phyloP scores from a whole-genome alignment of 352 stramenopile species.

The Globisporangium yorkense region DNA sequence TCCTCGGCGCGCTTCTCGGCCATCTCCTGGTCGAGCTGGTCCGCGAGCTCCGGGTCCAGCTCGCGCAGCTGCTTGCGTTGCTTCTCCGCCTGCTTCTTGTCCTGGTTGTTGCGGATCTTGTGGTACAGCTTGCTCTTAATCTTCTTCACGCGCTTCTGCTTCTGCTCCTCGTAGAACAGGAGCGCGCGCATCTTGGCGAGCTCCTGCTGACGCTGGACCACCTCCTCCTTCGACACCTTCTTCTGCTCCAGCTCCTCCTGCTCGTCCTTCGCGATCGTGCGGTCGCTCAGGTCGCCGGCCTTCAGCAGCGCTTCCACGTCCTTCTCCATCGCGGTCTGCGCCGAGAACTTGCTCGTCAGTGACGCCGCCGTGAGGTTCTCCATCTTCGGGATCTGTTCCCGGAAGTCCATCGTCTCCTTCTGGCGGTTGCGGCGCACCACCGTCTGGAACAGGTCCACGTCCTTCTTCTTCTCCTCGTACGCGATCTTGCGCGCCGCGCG shows the following conservation, averaged over 20 bases:
- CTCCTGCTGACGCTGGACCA: constrained; percentile 85
- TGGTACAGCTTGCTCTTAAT: constrained; percentile 99
- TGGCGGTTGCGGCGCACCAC: constrained; percentile 90
- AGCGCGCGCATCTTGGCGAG: constrained; percentile 95
- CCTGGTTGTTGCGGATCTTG: constrained; percentile 95
- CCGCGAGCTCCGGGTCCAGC: constrained; percentile 67
- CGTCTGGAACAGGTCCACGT: constrained; percentile 87
- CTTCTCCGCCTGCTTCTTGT: constrained; percentile 82
- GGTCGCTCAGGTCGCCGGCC: constrained; percentile 53
- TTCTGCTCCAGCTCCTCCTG: constrained; percentile 69
- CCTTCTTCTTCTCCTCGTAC: constrained; percentile 86
- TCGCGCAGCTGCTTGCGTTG: constrained; percentile 77
- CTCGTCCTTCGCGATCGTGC: constrained; percentile 57
- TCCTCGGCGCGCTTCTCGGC: constrained; percentile 93
- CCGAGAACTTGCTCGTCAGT: constrained; percentile 91
- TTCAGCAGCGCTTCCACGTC: constrained; percentile 64
- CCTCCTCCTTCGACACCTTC: constrained; percentile 68
- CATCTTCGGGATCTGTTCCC: constrained; percentile 78
- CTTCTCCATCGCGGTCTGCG: constrained; percentile 89
- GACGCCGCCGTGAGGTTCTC: constrained; percentile 78
- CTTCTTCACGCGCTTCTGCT: constrained; percentile 97
- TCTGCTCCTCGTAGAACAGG: constrained; percentile 99
- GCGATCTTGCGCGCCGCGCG: constrained; percentile 85
- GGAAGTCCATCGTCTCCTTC: constrained; percentile 94
- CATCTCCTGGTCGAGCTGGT: constrained; percentile 75